Conservation (phyloP, 371 early-diverging fungal species). For the Capillidium rhysosporum region DNA sequence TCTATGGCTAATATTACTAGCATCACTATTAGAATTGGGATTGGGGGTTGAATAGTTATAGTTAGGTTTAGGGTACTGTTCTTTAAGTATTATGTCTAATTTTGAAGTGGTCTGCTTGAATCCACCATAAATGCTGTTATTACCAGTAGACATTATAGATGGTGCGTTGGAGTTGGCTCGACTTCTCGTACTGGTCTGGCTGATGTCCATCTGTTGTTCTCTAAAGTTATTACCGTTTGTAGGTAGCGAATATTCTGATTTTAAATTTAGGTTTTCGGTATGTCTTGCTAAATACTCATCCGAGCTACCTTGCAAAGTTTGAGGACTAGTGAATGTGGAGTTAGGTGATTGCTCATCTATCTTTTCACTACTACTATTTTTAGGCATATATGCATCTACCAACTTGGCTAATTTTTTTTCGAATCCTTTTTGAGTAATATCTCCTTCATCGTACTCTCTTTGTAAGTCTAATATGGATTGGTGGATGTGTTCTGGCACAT, state of each 20-base stretch:
- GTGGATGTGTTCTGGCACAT: conserved; percentile 19
- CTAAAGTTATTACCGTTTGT: too few species aligned
- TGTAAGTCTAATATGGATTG: conserved; percentile 27
- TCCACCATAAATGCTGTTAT: neutral
- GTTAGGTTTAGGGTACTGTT: neutral
- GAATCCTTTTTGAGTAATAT: conserved; percentile 47
- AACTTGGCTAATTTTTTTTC: conserved; percentile 30
- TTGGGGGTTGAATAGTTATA: too few species aligned
- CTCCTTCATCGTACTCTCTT: conserved; percentile 38
- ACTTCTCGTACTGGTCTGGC: too few species aligned
- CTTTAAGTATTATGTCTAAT: neutral
- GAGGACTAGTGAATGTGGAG: neutral
- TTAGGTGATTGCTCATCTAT: neutral
- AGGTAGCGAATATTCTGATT: too few species aligned
- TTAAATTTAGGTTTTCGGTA: too few species aligned
- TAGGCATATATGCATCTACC: conserved; percentile 10
- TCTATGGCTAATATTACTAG: neutral
- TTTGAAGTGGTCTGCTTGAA: conserved; percentile 1
- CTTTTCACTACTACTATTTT: conserved; percentile 3
- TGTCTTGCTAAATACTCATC: neutral
- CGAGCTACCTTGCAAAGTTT: neutral
- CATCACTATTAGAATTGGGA: neutral
- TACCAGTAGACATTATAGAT: neutral
- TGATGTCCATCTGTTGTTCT: too few species aligned
- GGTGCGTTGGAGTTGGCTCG: neutral